Percentiles rank a stretch among this genome's conserved stretches.
Evolutionary conservation across 352 stramenopile genomes (phyloP).

Genomic region (Phytopythium oedochilum): DNA sequence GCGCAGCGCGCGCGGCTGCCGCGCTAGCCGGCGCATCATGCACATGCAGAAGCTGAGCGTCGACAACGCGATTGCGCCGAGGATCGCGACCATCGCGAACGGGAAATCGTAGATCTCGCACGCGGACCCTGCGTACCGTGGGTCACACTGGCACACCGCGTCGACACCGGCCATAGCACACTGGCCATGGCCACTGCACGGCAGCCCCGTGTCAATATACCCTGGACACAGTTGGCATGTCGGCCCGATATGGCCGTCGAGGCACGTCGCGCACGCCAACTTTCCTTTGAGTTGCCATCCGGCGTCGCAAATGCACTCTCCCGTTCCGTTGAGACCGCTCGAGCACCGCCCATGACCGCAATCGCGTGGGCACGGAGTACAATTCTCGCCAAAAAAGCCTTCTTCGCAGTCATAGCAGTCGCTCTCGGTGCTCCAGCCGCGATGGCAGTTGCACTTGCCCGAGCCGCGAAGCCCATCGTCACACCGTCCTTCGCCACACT

Average conservation of each 20-base stretch:
- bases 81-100: conserved; percentile 72
- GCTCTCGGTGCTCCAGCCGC: conserved; percentile 60
- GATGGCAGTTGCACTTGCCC: conserved; percentile 80
- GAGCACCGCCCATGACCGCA: conserved; percentile 74
- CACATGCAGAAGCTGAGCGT: conserved; percentile 86
- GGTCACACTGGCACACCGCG: conserved; percentile 67
- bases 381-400: conserved; percentile 78
- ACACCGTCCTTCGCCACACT: conserved; percentile 75
- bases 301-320: conserved; percentile 70
- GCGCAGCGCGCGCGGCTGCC: conserved; percentile 49
- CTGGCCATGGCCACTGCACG: conserved; percentile 65
- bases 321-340: conserved; percentile 73
- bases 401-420: conserved; percentile 85
- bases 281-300: conserved; percentile 64
- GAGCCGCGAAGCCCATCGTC: conserved; percentile 73
- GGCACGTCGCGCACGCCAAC: conserved; percentile 65
- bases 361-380: conserved; percentile 54
- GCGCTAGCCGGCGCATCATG: conserved; percentile 74
- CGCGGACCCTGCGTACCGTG: conserved; percentile 59
- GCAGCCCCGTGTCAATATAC: conserved; percentile 63
- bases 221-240: conserved; percentile 69
- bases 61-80: conserved; percentile 75
- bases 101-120: conserved; percentile 87
- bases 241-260: conserved; percentile 70
- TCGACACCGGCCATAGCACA: conserved; percentile 50